These are phyloP conservation scores for Vaccinium macrocarpon DNA, from an alignment of 148 eudicot genomes.

Conservation along the genomic window DNA sequence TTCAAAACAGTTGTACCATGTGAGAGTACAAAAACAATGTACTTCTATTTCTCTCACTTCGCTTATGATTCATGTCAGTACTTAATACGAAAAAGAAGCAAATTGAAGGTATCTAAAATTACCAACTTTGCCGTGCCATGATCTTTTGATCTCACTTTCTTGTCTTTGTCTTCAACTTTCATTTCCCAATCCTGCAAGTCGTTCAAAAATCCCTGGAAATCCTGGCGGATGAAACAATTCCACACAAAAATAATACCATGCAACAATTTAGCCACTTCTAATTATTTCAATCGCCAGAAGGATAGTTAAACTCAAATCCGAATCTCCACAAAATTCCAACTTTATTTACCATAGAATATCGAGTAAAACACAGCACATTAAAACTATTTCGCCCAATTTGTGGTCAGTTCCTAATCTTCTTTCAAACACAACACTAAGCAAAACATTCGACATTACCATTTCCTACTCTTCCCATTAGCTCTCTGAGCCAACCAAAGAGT, in stretches of 20 bases:
- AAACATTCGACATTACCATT: not conserved
- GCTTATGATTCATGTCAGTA: not conserved
- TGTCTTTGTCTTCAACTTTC: constrained; percentile 56
- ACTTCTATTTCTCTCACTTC: not conserved
- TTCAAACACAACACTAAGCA: not conserved
- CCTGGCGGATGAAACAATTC: constrained; percentile 34
- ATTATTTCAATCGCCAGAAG: not conserved
- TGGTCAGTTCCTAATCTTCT: not conserved
- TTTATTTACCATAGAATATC: not conserved
- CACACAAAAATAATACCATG: not conserved
- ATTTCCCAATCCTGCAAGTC: constrained; percentile 83
- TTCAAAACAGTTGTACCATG: not conserved
- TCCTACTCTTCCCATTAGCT: not conserved
- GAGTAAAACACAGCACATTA: not conserved
- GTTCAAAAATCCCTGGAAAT: constrained; percentile 75
- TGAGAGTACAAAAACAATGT: not conserved
- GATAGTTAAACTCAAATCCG: not conserved
- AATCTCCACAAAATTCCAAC: not conserved
- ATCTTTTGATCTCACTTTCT: constrained; percentile 47
- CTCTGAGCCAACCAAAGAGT: not conserved
- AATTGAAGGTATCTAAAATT: constrained; percentile 8
- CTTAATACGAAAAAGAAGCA: not conserved
- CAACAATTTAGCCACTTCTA: not conserved
- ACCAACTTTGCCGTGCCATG: constrained; percentile 56
- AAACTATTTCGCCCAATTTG: not conserved